Conservation (phyloP, 2,329 filamentous ascomycete species). For the Eurotiales sp. region DNA sequence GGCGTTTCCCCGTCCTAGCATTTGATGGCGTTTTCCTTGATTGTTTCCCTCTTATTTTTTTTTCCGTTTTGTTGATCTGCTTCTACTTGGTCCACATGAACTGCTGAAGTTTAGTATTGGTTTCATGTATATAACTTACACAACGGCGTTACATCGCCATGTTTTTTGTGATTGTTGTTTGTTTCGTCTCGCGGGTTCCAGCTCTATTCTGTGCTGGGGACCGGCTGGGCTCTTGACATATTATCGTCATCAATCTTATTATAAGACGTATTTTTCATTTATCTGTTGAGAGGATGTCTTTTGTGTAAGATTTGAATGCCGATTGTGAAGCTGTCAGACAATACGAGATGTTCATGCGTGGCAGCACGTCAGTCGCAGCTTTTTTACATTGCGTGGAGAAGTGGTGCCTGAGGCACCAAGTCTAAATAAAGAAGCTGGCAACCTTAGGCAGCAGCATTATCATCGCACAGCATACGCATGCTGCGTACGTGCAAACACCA, state of each 20-base stretch:
- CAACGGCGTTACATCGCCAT: not conserved
- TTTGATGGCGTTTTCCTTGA: conserved; percentile 1
- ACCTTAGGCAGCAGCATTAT: not conserved
- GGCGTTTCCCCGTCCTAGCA: not conserved
- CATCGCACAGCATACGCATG: too few relatives aligned
- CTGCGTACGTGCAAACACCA: too few relatives aligned
- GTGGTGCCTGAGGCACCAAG: too few relatives aligned
- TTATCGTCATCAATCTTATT: too few relatives aligned
- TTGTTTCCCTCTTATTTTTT: not conserved
- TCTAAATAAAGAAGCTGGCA: not conserved
- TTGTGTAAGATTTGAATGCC: not conserved
- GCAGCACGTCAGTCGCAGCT: too few relatives aligned
- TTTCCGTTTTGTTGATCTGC: not conserved
- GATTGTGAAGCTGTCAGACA: too few relatives aligned
- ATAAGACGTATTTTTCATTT: not conserved
- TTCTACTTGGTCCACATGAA: not conserved
- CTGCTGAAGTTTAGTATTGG: not conserved
- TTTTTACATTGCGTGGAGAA: too few relatives aligned
- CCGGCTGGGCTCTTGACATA: too few relatives aligned
- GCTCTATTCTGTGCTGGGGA: not conserved
- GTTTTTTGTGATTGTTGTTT: too few relatives aligned
- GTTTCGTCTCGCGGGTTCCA: not conserved
- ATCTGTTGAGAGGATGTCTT: not conserved
- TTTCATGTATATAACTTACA: conserved; percentile 8
- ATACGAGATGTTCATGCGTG: too few relatives aligned